Base-by-base conservation (phyloP, 257 asterid genomes). In the Plantago major region DNA sequence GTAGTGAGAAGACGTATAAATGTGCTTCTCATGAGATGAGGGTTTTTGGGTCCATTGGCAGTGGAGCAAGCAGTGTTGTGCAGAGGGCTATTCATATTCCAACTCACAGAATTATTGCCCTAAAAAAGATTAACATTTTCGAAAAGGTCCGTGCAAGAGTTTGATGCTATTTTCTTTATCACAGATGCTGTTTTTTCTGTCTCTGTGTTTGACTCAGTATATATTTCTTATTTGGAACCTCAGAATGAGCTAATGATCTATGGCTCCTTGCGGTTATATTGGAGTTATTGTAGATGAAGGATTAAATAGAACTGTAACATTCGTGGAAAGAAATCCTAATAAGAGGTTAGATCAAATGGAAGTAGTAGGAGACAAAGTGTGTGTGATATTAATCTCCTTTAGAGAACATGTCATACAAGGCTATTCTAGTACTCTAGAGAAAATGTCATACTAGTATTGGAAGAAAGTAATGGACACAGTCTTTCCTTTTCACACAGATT, bases 11-110 rank as follows among this genome's bases (percentile, higher is more conserved):
- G 74, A 87, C 97, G 10, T 89, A 81, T 70, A 79, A 78, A 69
- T 93, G 99, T 70, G 97, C 96, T 60, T 93, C 97, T 64, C 87
- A 84, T 61, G 99, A 89, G 84, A 89, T 89, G 96, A 80, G 99
- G 79, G 70, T 89, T 45, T 93, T 79, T 71, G 97, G 96, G 67
- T 81, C 94, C 51, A 93, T 93, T 7, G 99, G 99, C 42, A 77
- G 90, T 70, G 99, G 99, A 5, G 99, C 99, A 28, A 93, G 99
- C 76, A 89, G 99, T 75, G 88, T 93, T 67, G 99, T 93, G 62
- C 99, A 89, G 82, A 85, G 96, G 68, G 99, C 99, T 61, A 87
- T 93, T 74, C 97, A 89, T 58, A 83, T 93, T 48, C 99, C 99
- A 7, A 84, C 81, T 75, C 99, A 93, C 75, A 80, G 97, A 51